Base-by-base conservation (phyloP, 495 filamentous ascomycete species). In the Penicillium cinerascens region DNA sequence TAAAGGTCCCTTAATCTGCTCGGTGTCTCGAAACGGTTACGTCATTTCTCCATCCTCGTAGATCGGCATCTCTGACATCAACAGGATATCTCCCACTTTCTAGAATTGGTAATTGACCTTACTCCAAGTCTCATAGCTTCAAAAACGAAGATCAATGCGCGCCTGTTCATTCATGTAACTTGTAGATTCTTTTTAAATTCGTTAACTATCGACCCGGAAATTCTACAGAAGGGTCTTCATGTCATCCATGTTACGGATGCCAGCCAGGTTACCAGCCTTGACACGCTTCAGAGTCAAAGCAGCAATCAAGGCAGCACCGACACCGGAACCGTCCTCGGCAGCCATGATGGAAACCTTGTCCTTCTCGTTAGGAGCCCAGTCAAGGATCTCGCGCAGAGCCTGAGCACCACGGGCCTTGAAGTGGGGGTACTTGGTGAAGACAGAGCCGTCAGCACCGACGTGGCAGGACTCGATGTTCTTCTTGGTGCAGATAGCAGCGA, bases 361-460 rank as follows among this genome's bases (percentile, higher is more conserved):
- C 64, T 86, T 81, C 67, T 87, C 86, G 9, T 74, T 82, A 44
- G 81, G 81, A 3, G 83, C 78, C 93, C 92, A 97, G 70, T 93
- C 91, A 11, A 97, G 80, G 60, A 97, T 96, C 77, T 97, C 92
- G 17, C 91, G 84, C 18, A 97, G 83, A 18, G 92, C 92, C 59
- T 84, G 78, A 4, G 92, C 92, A 49, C 91, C 91, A 44, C 92
- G 87, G 15, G 82, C 81, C 79, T 96, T 92, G 80, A 97, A 97
- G 71, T 96, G 89, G 2, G 92, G 92, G 73, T 97, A 97, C 70
- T 96, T 96, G 79, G 95, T 96, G 78, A 97, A 97, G 39, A 97
- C 91, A 10, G 88, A 92, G 21, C 92, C 92, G 60, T 97, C 92
- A 36, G 92, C 92, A 60, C 92, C 92, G 17, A 97, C 92, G 68